Percentiles rank a stretch among this genome's conserved stretches.
These are phyloP conservation scores for Aureobasidium lini DNA, from an alignment of 2,329 filamentous ascomycete genomes.

Conservation along the genomic window DNA sequence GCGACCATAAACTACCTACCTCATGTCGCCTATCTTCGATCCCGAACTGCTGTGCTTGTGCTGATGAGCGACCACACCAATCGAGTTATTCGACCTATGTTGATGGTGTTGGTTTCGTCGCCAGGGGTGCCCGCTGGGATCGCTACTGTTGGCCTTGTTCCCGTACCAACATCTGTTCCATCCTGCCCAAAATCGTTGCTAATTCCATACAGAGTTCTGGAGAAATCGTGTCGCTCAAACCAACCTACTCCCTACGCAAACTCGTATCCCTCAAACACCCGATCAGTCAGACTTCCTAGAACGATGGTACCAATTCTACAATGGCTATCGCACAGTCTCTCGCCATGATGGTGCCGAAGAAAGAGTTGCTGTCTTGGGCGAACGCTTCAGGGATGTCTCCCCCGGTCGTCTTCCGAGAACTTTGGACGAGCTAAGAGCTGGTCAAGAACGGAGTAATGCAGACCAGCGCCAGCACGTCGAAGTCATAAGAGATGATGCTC, in stretches of 20 bases:
- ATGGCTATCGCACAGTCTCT: constrained; percentile 36
- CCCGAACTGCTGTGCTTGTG: constrained; percentile 25
- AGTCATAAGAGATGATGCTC: constrained; percentile 12
- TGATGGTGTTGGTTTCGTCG: constrained; percentile 44
- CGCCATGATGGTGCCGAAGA: constrained; percentile 37
- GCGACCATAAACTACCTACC: constrained; percentile 26
- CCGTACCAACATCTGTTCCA: constrained; percentile 19
- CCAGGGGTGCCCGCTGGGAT: constrained; percentile 42
- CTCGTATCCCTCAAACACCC: constrained; percentile 39
- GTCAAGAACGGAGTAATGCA: constrained; percentile 23
- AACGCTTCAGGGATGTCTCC: constrained; percentile 39
- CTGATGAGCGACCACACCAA: constrained; percentile 31
- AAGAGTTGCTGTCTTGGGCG: constrained; percentile 39
- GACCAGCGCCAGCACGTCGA: constrained; percentile 19
- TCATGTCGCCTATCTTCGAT: constrained; percentile 26
- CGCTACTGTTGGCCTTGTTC: constrained; percentile 47
- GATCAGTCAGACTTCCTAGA: constrained; percentile 40
- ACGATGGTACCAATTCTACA: constrained; percentile 44
- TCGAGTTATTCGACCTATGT: constrained; percentile 40
- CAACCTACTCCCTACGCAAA: constrained; percentile 36
- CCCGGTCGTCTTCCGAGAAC: constrained; percentile 42
- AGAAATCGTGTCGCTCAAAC: constrained; percentile 36
- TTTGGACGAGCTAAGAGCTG: constrained; percentile 36
- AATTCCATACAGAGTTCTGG: constrained; percentile 38
- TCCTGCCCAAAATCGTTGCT: neutral